phyloP scores from a whole-genome alignment of 345 rosid species.

The rapeseed (Brassica napus) region Da-Ae NC_063440.1:20164001-20164500 shows the following conservation, averaged over 20 bases:
- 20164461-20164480: slow-evolving; percentile 5
- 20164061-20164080: background rate
- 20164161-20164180: background rate
- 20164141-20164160: background rate
- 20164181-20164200: background rate
- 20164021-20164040: background rate
- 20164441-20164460: slow-evolving; percentile 3
- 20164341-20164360: background rate
- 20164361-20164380: background rate
- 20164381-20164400: background rate
- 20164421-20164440: slow-evolving; percentile 13
- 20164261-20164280: background rate
- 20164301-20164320: background rate
- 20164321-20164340: background rate
- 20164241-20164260: background rate
- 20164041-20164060: background rate
- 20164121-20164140: background rate
- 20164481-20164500: background rate
- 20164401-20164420: background rate
- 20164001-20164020: background rate
- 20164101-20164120: background rate
- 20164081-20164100: background rate
- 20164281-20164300: background rate
- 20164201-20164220: background rate
- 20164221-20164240: background rate